Evolutionary conservation across 441 rosid species (phyloP).

Genomic region (Pelargonium cotyledonis): DNA sequence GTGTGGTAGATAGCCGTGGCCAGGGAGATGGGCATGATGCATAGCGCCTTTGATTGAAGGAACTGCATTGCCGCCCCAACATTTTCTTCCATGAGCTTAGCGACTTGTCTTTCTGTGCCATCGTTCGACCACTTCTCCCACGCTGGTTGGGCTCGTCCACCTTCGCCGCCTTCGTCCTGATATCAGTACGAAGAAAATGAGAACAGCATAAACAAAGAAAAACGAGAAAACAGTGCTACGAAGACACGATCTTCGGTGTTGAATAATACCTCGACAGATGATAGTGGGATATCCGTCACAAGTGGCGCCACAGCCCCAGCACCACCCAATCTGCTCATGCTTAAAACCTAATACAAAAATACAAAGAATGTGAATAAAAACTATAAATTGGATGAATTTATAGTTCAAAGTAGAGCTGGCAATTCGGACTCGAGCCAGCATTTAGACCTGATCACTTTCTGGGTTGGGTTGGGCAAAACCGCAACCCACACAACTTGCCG

Average conservation of each 20-base stretch:
- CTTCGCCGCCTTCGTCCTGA: slow-evolving; percentile 75
- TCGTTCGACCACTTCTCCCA: slow-evolving; percentile 99
- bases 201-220: slow-evolving; percentile 6
- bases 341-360: slow-evolving; percentile 65
- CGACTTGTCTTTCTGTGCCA: slow-evolving; percentile 86
- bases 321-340: slow-evolving; percentile 97
- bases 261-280: slow-evolving; percentile 74
- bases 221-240: neutral
- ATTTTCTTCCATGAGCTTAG: slow-evolving; percentile 96
- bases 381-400: neutral
- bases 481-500: too few relatives aligned
- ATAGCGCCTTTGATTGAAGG: slow-evolving; percentile 91
- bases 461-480: too few relatives aligned
- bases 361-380: slow-evolving; percentile 8
- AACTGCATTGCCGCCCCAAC: slow-evolving; percentile 96
- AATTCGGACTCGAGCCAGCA: too few relatives aligned
- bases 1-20: slow-evolving; percentile 84
- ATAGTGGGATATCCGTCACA: slow-evolving; percentile 82
- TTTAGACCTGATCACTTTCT: too few relatives aligned
- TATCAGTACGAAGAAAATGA: neutral
- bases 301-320: slow-evolving; percentile 99
- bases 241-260: neutral
- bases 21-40: slow-evolving; percentile 95
- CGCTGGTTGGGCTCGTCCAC: slow-evolving; percentile 67
- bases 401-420: neutral